phyloP scores from a whole-genome alignment of 2,329 filamentous ascomycete genomes.

The Pestalotiopsis sp. region DNA sequence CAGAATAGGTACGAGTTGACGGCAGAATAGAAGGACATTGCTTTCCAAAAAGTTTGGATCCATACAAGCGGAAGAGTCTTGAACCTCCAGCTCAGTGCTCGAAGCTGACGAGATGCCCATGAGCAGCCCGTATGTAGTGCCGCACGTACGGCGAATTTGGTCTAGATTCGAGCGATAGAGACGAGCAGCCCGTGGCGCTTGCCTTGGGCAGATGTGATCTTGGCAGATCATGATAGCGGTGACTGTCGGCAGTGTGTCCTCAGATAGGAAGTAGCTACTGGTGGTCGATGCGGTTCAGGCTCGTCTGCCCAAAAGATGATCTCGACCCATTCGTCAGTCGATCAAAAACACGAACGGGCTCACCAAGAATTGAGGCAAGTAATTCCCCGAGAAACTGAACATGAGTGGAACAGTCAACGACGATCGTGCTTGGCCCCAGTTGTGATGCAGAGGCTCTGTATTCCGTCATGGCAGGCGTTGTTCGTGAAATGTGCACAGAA shows the following conservation, averaged over 20 bases:
- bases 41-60: neutral
- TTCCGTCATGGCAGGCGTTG: neutral
- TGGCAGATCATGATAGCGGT: neutral
- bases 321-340: neutral
- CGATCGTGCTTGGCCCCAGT: neutral
- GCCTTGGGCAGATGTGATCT: neutral
- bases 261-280: constrained; percentile 1
- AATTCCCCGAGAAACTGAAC: neutral
- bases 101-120: neutral
- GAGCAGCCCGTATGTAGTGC: neutral
- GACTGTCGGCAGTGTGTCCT: constrained; percentile 1
- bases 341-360: neutral
- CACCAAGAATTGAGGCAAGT: neutral
- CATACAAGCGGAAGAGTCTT: neutral
- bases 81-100: neutral
- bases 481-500: neutral
- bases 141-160: neutral
- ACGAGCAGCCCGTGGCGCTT: neutral
- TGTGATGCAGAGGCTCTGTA: neutral
- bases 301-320: neutral
- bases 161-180: neutral
- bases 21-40: neutral
- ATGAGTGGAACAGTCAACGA: neutral
- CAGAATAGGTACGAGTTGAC: neutral
- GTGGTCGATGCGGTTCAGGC: neutral